A percentile compares a stretch with the other conserved stretches of the same genome.
Evolutionary conservation across 176 grass and related monocot genomes (phyloP).

Genomic region (Poa annua): DNA sequence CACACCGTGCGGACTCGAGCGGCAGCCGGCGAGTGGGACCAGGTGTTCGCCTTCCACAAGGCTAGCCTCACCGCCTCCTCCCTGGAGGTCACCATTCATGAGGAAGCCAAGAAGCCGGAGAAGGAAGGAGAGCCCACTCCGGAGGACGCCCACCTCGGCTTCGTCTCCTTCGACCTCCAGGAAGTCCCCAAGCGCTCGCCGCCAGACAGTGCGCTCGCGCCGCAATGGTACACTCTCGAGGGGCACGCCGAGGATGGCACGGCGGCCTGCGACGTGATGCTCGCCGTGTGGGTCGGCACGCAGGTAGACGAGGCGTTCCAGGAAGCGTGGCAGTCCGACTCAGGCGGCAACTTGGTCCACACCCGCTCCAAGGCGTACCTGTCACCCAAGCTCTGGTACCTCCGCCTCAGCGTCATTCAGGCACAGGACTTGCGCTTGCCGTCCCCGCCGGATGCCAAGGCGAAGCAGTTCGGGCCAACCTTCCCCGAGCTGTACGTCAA

Average conservation of each 20-base stretch:
- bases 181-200: conserved; percentile 86
- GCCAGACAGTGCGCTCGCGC: conserved; percentile 86
- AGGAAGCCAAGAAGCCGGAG: conserved; percentile 55
- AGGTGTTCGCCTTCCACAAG: conserved; percentile 97
- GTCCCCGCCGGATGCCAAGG: conserved; percentile 54
- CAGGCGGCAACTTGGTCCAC: conserved; percentile 74
- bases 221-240: conserved; percentile 97
- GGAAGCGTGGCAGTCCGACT: conserved; percentile 95
- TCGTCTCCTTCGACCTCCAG: conserved; percentile 77
- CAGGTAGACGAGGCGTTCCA: conserved; percentile 98
- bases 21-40: conserved; percentile 72
- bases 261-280: conserved; percentile 75
- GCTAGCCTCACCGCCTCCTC: conserved; percentile 76
- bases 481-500: conserved; percentile 81
- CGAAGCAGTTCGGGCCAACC: conserved; percentile 33
- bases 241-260: conserved; percentile 44
- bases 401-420: conserved; percentile 87
- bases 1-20: conserved; percentile 72
- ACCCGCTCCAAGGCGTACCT: conserved; percentile 97
- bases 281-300: conserved; percentile 93
- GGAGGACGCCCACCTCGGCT: conserved; percentile 61
- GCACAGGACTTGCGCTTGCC: conserved; percentile 86
- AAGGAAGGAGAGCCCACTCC: conserved; percentile 47
- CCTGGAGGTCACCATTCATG: conserved; percentile 76
- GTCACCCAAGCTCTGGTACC: conserved; percentile 95